Base-by-base conservation (phyloP, 768 basidiomycete genomes). In the Auricularia heimuer region DNA sequence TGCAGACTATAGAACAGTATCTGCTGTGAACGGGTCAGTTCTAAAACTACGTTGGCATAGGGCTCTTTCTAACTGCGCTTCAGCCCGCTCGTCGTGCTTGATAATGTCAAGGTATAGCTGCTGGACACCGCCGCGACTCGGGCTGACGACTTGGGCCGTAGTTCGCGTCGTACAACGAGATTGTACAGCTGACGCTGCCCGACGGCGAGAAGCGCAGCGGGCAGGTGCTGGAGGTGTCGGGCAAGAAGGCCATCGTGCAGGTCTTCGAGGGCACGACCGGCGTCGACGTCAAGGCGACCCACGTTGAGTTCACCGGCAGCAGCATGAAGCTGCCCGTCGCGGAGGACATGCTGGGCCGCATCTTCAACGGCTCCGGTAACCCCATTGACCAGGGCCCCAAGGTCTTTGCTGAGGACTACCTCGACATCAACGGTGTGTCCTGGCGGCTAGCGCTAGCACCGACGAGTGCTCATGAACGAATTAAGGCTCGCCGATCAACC, bases 281-380 rank as follows among this genome's bases (percentile, higher is more conserved):
- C 42, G 90, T 98, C 54, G 97, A 99, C 75, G 97, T 98, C 71
- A 96, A 95, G 75, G 84, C 91, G 14, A 99, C 97, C 2, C 94
- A 95, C 73, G 94, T 98, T 74, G 93, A 97, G 73, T 98, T 99
- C 76, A 95, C 95, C 14, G 97, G 97, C 54, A 91, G 90, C 71
- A 94, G 94, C 75, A 98, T 99, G 97, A 98, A 97, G 75, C 83
- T 99, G 2, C 94, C 97, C 54, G 97, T 98, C 21, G 94, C 94
- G 29, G 97, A 98, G 75, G 97, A 98, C 79, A 98, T 98, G 95
- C 77, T 97, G 71, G 97, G 97, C 37, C 90, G 97, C 68, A 95
- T 98, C 73, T 98, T 99, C 85, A 99, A 99, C 77, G 97, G 97
- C 66, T 94, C 92, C 54, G 97, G 97, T 42, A 92, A 92, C 72